Conservation (phyloP, 345 rosid genomes). For the Theobroma cacao region DNA sequence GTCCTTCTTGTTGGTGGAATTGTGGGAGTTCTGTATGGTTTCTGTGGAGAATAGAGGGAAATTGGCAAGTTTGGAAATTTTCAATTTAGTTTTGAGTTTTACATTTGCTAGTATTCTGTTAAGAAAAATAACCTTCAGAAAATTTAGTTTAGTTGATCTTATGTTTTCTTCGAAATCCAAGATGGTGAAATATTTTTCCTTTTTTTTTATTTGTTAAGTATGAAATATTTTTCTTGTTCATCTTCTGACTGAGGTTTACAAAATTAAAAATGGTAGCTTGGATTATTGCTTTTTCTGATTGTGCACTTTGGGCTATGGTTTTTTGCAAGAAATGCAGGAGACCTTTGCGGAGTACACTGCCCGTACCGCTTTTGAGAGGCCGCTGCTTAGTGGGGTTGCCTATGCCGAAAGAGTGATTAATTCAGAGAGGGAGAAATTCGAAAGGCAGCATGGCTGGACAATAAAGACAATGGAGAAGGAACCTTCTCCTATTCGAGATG, state of each 20-base stretch:
- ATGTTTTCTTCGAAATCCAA: background rate
- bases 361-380: conserved; percentile 93
- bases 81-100: background rate
- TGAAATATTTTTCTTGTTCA: background rate
- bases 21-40: background rate
- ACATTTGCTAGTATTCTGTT: background rate
- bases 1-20: background rate
- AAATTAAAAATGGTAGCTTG: background rate
- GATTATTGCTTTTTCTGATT: background rate
- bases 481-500: conserved; percentile 85
- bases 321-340: conserved; percentile 50
- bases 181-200: background rate
- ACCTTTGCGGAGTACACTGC: conserved; percentile 97
- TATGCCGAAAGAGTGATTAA: conserved; percentile 76
- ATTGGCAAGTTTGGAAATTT: background rate
- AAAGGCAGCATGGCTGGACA: conserved; percentile 79
- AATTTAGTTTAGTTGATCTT: conserved; percentile 6
- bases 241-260: background rate
- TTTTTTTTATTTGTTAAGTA: too few relatives aligned
- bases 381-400: conserved; percentile 90
- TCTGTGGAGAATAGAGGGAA: background rate
- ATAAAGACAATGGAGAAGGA: conserved; percentile 88
- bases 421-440: conserved; percentile 75
- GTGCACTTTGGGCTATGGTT: background rate
- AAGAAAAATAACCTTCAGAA: background rate